Evolutionary conservation across 495 filamentous ascomycete genomes (phyloP).

Genomic region (Clavariopsis aquatica): DNA sequence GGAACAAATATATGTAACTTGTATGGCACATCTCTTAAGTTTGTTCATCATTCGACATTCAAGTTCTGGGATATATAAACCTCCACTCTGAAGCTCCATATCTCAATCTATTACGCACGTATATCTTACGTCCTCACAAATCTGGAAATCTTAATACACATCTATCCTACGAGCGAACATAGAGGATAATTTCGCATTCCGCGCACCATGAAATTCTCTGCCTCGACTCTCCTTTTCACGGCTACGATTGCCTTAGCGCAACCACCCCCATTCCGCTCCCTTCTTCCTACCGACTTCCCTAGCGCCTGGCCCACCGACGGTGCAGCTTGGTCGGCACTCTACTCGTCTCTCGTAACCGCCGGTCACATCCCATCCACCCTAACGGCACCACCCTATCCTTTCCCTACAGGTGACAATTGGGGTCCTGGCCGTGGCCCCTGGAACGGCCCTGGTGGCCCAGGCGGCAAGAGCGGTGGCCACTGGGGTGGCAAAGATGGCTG

Average conservation of each 20-base stretch:
- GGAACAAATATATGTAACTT: not conserved
- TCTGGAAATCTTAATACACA: too few relatives aligned
- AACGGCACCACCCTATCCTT: conserved; percentile 2
- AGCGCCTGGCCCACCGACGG: conserved; percentile 13
- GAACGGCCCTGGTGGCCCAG: conserved; percentile 16
- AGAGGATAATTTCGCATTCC: not conserved
- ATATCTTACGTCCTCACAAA: too few relatives aligned
- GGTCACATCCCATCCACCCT: conserved; percentile 10
- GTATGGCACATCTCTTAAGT: not conserved
- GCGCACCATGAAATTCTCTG: conserved; percentile 11
- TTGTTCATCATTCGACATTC: not conserved
- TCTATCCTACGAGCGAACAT: too few relatives aligned
- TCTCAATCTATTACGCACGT: too few relatives aligned
- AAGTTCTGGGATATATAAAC: not conserved
- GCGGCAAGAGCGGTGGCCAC: not conserved
- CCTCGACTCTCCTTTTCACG: not conserved
- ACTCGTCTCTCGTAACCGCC: conserved; percentile 14
- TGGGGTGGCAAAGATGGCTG: conserved; percentile 14
- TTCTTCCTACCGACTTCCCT: conserved; percentile 10
- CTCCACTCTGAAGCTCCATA: not conserved
- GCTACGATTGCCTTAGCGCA: conserved; percentile 4
- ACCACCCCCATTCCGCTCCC: not conserved
- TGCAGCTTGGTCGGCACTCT: conserved; percentile 14
- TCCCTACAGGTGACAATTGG: not conserved
- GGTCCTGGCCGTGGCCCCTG: conserved; percentile 29